Base-by-base conservation (phyloP, 2,329 filamentous ascomycete species). In the Proliferodiscus dingleyae region DNA sequence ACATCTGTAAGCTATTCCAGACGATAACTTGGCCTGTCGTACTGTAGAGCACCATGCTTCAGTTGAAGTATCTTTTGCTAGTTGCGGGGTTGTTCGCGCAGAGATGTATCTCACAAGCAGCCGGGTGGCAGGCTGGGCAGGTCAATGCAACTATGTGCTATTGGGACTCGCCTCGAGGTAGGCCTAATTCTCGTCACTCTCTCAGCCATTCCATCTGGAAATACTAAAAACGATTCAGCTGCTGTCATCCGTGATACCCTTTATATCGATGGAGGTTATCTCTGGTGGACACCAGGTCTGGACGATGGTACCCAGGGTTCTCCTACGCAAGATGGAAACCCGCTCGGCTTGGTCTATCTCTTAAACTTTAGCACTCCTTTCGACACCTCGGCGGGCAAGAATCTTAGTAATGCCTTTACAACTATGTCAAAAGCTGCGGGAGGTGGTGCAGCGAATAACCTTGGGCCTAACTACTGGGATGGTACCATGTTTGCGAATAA, bases 401-500 rank as follows among this genome's bases (percentile, higher is more conserved):
- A 85, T 56, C 59, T 77, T 37, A 81, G 73, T 13, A 61, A 56
- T 0, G 61, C 83, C 8, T 68, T 86, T 15, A 60, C 63, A 2
- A 65, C 60, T 0, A 59, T 77, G 29, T 66, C 71, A 2, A 82
- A 80, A 50, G 70, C 69, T 0, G 49, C 61, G 0, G 68, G 59
- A 28, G 68, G 72, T 5, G 68, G 68, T 3, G 62, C 63, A 15
- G 69, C 69, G 24, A 78, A 74, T 51, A 76, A 75, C 50, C 49
- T 74, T 36, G 70, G 71, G 0, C 79, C 80, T 0, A 76, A 76
- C 53, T 84, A 76, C 50, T 50, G 70, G 13, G 81, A 85, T 49
- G 84, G 84, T 2, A 77, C 70, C 6, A 75, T 87, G 66, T 73
- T 88, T 24, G 74, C 72, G 38, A 87, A 86, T 54, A 68, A 86